Percentiles rank a stretch among this genome's conserved stretches.
Conservation (phyloP, 2,329 filamentous ascomycete species). For the Phoma sp. region DNA sequence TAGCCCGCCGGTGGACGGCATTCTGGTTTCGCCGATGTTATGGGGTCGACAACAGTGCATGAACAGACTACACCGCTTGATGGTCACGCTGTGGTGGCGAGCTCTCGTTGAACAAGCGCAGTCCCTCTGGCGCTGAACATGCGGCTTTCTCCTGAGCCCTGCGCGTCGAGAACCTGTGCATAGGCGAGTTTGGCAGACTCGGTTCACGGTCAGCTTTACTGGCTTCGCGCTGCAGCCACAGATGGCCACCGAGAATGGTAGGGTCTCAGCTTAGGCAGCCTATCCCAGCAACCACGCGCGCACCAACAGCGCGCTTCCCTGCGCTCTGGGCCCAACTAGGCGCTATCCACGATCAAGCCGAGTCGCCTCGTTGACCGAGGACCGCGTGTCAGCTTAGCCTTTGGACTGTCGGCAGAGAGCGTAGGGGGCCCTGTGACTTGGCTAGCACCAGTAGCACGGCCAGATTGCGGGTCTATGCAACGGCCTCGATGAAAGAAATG, state of each 20-base stretch:
- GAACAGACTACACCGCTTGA: conserved; percentile 7
- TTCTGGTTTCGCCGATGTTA: conserved; percentile 35
- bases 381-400: conserved; percentile 42
- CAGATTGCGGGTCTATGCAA: conserved; percentile 36
- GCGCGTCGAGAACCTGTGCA: conserved; percentile 19
- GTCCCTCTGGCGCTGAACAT: background rate
- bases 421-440: conserved; percentile 35
- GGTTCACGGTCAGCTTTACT: conserved; percentile 16
- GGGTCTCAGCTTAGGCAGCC: conserved; percentile 26
- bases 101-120: background rate
- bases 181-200: conserved; percentile 7
- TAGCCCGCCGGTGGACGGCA: conserved; percentile 31
- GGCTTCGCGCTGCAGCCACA: conserved; percentile 28
- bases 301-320: conserved; percentile 18
- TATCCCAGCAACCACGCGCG: conserved; percentile 28
- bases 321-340: conserved; percentile 25
- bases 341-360: conserved; percentile 32
- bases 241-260: conserved; percentile 14
- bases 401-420: conserved; percentile 30
- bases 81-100: conserved; percentile 15
- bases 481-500: conserved; percentile 28
- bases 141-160: conserved; percentile 6
- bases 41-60: conserved; percentile 20
- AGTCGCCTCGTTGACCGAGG: conserved; percentile 24
- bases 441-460: conserved; percentile 22